Percentiles rank a stretch among this genome's conserved stretches.
Conservation (phyloP, 1,284 basidiomycete species). For the Peniophora sp. region DNA sequence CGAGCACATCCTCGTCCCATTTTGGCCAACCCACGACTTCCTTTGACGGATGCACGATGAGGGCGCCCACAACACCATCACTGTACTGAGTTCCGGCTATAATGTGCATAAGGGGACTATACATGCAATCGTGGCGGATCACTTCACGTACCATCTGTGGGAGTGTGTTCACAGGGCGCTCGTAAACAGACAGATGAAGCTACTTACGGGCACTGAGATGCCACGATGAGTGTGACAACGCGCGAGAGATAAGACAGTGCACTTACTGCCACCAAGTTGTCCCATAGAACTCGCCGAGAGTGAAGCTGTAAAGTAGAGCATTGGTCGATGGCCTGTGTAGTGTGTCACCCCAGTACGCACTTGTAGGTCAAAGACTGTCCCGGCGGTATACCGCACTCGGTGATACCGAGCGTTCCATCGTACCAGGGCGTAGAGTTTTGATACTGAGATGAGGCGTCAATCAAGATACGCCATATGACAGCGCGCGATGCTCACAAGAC, state of each 20-base stretch:
- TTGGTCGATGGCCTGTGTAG: too few species aligned
- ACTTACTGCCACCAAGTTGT: conserved; percentile 28
- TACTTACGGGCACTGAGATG: conserved; percentile 15
- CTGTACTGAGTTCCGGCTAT: conserved; percentile 30
- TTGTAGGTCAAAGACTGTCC: conserved; percentile 40
- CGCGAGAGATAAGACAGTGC: not conserved
- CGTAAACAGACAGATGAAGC: not conserved
- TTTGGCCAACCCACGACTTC: conserved; percentile 3
- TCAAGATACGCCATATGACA: not conserved
- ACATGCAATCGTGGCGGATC: not conserved
- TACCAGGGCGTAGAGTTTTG: conserved; percentile 33
- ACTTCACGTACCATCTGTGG: conserved; percentile 2
- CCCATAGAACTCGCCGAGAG: conserved; percentile 19
- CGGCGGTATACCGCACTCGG: conserved; percentile 43
- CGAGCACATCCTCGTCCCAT: conserved; percentile 13
- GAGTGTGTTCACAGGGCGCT: not conserved
- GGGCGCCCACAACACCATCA: conserved; percentile 36
- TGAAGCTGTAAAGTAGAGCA: conserved; percentile 13
- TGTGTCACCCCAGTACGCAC: conserved; percentile 8
- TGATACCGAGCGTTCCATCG: conserved; percentile 38
- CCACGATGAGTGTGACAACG: too few species aligned
- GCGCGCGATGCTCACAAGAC: conserved; percentile 20
- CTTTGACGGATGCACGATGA: conserved; percentile 23
- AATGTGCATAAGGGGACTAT: conserved; percentile 1
- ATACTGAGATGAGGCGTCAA: conserved; percentile 11